A percentile compares a stretch with the other conserved stretches of the same genome.
phyloP scores from a whole-genome alignment of 2,329 filamentous ascomycete species.

The Alternaria burnsii region DNA sequence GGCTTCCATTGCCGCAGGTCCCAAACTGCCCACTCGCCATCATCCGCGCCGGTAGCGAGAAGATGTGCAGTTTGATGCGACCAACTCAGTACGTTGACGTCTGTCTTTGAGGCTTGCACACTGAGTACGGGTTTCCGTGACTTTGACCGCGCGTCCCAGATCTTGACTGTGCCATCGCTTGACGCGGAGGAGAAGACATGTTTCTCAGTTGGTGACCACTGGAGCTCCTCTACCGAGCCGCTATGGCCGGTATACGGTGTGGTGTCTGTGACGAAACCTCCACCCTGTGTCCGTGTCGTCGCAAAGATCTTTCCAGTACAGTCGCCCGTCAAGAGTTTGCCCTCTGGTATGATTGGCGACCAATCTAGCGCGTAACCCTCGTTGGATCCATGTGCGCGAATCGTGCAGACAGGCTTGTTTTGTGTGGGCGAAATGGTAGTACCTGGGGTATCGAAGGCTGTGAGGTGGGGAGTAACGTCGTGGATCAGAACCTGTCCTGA shows the following conservation, averaged over 20 bases:
- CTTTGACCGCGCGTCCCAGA: constrained; percentile 96
- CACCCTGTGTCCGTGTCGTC: constrained; percentile 85
- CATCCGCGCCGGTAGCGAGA: constrained; percentile 89
- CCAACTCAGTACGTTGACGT: constrained; percentile 98
- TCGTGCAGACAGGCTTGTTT: constrained; percentile 86
- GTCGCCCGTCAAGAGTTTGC: constrained; percentile 91
- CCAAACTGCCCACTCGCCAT: constrained; percentile 95
- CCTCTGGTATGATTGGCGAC: constrained; percentile 81
- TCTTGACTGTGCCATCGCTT: constrained; percentile 90
- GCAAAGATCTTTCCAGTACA: constrained; percentile 88
- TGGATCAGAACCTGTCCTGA: constrained; percentile 88
- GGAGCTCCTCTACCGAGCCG: constrained; percentile 89
- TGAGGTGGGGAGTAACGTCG: constrained; percentile 89
- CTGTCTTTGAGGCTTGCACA: constrained; percentile 81
- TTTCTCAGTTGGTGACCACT: constrained; percentile 93
- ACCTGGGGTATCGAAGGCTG: constrained; percentile 89
- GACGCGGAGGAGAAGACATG: constrained; percentile 95
- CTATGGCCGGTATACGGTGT: constrained; percentile 84
- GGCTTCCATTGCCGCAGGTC: constrained; percentile 95
- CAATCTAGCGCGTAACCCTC: constrained; percentile 98
- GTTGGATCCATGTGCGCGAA: constrained; percentile 83
- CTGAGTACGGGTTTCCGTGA: constrained; percentile 86
- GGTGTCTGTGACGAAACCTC: constrained; percentile 87
- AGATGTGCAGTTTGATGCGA: constrained; percentile 87
- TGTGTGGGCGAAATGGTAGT: constrained; percentile 80